Evolutionary conservation across 176 grass and related monocot genomes (phyloP).

Genomic region (Typha latifolia): DNA sequence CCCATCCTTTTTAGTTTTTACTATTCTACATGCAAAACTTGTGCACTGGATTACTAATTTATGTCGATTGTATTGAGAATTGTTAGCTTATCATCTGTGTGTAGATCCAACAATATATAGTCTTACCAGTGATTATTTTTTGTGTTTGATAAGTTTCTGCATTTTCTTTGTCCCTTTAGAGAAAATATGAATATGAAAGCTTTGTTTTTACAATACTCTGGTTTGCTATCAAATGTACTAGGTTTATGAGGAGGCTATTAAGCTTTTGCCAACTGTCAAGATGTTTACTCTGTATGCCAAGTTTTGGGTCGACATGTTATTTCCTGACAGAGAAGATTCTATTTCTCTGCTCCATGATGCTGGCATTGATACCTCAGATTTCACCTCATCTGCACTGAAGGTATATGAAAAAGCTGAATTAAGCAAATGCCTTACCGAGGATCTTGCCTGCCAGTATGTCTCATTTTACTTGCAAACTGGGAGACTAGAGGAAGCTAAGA

Average conservation of each 20-base stretch:
- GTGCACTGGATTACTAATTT: no score
- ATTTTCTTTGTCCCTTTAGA: not conserved
- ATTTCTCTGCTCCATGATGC: conserved; percentile 29
- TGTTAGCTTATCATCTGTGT: no score
- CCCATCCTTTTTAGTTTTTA: no score
- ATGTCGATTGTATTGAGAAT: no score
- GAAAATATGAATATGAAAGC: not conserved
- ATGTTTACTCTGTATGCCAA: conserved; percentile 85
- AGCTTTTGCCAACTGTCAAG: conserved; percentile 55
- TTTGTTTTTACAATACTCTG: not conserved
- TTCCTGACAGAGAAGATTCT: conserved; percentile 33
- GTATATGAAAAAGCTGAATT: conserved; percentile 66
- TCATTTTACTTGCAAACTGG: conserved; percentile 48
- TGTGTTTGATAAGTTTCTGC: not conserved
- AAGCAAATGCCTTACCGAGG: conserved; percentile 43
- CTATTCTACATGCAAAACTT: no score
- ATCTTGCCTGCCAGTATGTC: conserved; percentile 69
- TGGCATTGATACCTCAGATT: conserved; percentile 39
- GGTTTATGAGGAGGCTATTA: conserved; percentile 81
- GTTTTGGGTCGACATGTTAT: conserved; percentile 59
- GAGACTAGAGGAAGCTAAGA: conserved; percentile 62
- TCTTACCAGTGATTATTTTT: not conserved
- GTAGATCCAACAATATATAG: no score
- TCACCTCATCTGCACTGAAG: conserved; percentile 40
- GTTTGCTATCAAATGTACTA: conserved; percentile 10